Evolutionary conservation across 805 yeast species (phyloP).

Genomic region (Candida montana): DNA sequence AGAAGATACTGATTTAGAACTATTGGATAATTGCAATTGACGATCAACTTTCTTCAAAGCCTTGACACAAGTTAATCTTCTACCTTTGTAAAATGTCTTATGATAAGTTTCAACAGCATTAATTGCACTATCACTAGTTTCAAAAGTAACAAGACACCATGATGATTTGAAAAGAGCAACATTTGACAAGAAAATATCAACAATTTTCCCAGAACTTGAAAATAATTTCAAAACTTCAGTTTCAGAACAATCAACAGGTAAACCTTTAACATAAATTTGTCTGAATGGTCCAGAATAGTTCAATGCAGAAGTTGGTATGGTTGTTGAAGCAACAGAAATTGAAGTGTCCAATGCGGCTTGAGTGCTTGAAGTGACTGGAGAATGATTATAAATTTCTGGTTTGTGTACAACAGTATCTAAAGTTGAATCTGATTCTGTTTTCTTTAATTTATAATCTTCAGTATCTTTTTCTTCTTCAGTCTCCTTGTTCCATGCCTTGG

Average conservation of each 20-base stretch:
- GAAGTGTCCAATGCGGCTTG: not conserved
- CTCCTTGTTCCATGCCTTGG: not conserved
- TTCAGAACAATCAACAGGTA: constrained; percentile 36
- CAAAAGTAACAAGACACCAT: constrained; percentile 48
- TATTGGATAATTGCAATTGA: constrained; percentile 4
- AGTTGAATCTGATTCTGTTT: constrained; percentile 5
- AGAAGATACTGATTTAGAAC: not conserved
- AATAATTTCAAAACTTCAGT: constrained; percentile 41
- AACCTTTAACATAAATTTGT: constrained; percentile 42
- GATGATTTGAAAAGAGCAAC: constrained; percentile 26
- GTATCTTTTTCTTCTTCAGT: no score
- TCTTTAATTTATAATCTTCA: not conserved
- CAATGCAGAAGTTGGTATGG: not conserved
- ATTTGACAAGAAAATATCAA: constrained; percentile 47
- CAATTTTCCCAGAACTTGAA: constrained; percentile 42
- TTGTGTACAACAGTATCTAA: constrained; percentile 3
- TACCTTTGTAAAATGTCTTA: constrained; percentile 24
- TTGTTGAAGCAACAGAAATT: not conserved
- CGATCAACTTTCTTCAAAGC: constrained; percentile 25
- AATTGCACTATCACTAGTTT: constrained; percentile 39
- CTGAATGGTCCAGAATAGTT: constrained; percentile 9
- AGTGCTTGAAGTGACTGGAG: not conserved
- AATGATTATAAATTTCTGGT: not conserved
- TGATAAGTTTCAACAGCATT: constrained; percentile 34
- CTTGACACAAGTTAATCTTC: constrained; percentile 25